Evolutionary conservation across 2,329 filamentous ascomycete species (phyloP), one percentile per base, ranked within the genome.

Genomic region (Fusarium sambucinum): DNA sequence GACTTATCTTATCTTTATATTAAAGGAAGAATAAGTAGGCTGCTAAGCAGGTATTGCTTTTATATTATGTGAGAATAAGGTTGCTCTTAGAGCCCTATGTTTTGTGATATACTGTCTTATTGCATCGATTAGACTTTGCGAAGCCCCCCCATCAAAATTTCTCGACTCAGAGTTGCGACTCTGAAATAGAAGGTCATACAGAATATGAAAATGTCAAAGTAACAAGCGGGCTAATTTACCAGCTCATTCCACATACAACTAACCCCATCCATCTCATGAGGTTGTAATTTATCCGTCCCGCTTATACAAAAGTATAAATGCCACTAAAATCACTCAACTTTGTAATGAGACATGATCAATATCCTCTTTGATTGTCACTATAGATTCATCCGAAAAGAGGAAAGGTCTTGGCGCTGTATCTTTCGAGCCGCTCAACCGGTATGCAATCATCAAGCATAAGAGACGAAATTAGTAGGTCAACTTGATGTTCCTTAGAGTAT

Each of bases 201-300:
- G 2, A n/a, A 50, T 13, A 13, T 14, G 6, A 38, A 12, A 23
- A 1, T 33, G 8, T 12, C 2, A 2, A 14, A 27, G 16, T 25
- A 17, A 13, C 11, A 19, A 29, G 27, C 5, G 14, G 21, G 9
- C 6, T 33, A 33, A 33, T 47, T 47, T 32, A 6, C 30, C 4
- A 1, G 21, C 21, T n/a, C 16, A 12, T 7, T 14, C 3, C 2
- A 0, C 4, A 17, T 27, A 2, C 4, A 23, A 4, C 9, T 16
- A 12, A 5, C 30, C 10, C 4, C 13, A n/a, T n/a, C n/a, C n/a
- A 27, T 16, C 13, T 6, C 6, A 14, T 25, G 11, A 44, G 17
- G 12, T n/a, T 19, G 4, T 29, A 27, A 12, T 50, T 50, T 50
- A 9, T 50, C 46, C 32, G 46, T 50, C 46, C 32, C 46, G 46